Base-by-base conservation (phyloP, 352 stramenopile genomes). In the Blastocystis sp. region DNA sequence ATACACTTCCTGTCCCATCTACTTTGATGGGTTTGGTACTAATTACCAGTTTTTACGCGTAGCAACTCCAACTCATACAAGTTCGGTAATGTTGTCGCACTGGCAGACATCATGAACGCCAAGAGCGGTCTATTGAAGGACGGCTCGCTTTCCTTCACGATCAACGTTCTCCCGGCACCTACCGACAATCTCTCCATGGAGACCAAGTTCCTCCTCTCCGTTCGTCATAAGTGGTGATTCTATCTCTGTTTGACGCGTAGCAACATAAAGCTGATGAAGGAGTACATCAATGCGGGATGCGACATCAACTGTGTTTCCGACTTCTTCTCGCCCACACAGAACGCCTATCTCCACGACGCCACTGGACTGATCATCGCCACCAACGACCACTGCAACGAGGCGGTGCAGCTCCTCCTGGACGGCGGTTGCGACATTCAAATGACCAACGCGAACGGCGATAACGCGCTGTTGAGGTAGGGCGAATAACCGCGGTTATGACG, bases 381-480 rank as follows among this genome's bases (percentile, higher is more conserved):
- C 29, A 85, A 31, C 35, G 13, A 67, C 37, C 41, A 85, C 41
- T 29, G 26, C 31, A 85, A 66, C 60, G 74, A 66, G 12, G 24
- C 37, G 24, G 51, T 62, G 59, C 51, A 66, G 4, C 61, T 59
- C 12, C 74, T 85, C 0, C 35, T 85, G 9, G 24, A 85, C 3
- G 31, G 26, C 26, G 74, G 74, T 24, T 51, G 33, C 31, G 60
- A 85, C 41, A n/a, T 85, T 12, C 31, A 50, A 3, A 21, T 66
- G 10, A 67, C 50, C n/a, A 85, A 85, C 45, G n/a, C 50, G 10
- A 85, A 85, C 31, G 74, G 74, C 12, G 74, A 85, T 2, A 85
- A 29, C 66, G 50, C 74, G 10, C 37, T 85, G 19, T 55, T 69
- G 45, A 21, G 74, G 66, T 77, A 55, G 3, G n/a, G 9, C 24